These are phyloP conservation scores for Senna tora DNA, from an alignment of 306 rosid genomes.

Conservation along the genomic window DNA sequence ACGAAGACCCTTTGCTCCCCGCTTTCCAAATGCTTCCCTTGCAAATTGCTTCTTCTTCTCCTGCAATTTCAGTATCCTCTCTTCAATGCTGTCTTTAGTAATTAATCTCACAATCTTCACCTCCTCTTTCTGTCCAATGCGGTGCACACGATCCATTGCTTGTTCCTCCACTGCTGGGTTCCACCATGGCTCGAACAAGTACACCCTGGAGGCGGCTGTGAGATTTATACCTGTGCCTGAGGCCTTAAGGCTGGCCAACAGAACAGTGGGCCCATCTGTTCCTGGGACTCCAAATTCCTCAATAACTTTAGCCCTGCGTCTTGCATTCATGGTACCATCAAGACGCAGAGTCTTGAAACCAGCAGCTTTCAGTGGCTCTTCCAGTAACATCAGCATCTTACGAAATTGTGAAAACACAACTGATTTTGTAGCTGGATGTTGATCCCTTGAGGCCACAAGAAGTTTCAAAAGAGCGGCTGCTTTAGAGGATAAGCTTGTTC, in stretches of 20 bases:
- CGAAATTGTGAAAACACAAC: constrained; percentile 84
- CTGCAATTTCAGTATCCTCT: constrained; percentile 61
- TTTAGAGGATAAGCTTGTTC: constrained; percentile 56
- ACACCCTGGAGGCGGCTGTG: constrained; percentile 75
- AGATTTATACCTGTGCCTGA: constrained; percentile 82
- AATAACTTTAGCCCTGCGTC: constrained; percentile 59
- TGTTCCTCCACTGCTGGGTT: constrained; percentile 90
- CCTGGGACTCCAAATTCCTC: constrained; percentile 52
- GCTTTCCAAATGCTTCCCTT: constrained; percentile 48
- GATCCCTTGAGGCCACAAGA: constrained; percentile 56
- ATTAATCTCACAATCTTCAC: constrained; percentile 79
- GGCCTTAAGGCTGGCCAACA: constrained; percentile 85
- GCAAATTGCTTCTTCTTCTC: constrained; percentile 62
- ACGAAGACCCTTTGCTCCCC: constrained; percentile 33
- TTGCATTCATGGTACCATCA: constrained; percentile 79
- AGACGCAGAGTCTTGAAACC: constrained; percentile 74
- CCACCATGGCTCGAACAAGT: constrained; percentile 96
- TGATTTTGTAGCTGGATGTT: constrained; percentile 60
- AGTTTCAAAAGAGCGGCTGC: constrained; percentile 62
- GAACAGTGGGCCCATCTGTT: constrained; percentile 48
- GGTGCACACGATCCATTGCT: constrained; percentile 84
- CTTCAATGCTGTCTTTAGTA: constrained; percentile 71
- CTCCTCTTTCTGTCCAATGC: constrained; percentile 76
- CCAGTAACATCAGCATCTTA: constrained; percentile 64
- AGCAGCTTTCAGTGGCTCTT: constrained; percentile 63